Evolutionary conservation across 192 early-diverging fungal species (phyloP), one percentile per base, ranked within the genome.

Genomic region (Umbelopsis isabellina): DNA sequence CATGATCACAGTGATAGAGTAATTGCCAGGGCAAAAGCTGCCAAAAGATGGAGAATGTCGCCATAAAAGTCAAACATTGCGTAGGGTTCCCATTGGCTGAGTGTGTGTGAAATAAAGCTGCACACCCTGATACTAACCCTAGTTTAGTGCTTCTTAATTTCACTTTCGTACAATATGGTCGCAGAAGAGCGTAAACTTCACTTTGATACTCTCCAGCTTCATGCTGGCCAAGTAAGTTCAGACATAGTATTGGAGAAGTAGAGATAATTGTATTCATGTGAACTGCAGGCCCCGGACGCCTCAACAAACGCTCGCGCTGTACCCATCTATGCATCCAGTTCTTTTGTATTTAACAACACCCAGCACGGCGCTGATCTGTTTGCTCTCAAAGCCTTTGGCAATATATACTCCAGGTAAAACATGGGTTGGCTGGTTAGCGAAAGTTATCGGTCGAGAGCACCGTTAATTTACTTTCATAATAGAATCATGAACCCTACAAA

Each of bases 171-270:
- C 20, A 65, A 30, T 30, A 66, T 66, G 67, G 45, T 16, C 22
- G 50, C 76, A 50, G 55, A 77, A 66, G 68, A 79, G 49, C 66
- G 46, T 25, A 66, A 83, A 72, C 77, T 78, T 65, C 87, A 78
- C 72, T 97, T 97, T 72, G 94, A 97, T 68, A 98, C 95, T 25
- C 88, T 96, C 27, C 94, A 96, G 80, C 79, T 98, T 16, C 96
- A 98, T 72, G 93, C 95, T 22, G 96, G 95, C 25, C 93, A 61
- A 30, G 55, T 61, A 25, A 11, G 55, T 27, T 10, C 1, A 41
- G 37, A 91, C 30, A 61, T 15, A 35, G 15, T 61, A 35, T 22
- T 20, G 37, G 16, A 35, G 3, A 35, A 18, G 1, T 35, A 16
- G 12, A 15, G 9, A 33, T 16, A 16, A 30, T 30, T 5, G 37